Evolutionary conservation across 768 basidiomycete genomes (phyloP).

Genomic region (Porphyrellus cyaneotinctus): DNA sequence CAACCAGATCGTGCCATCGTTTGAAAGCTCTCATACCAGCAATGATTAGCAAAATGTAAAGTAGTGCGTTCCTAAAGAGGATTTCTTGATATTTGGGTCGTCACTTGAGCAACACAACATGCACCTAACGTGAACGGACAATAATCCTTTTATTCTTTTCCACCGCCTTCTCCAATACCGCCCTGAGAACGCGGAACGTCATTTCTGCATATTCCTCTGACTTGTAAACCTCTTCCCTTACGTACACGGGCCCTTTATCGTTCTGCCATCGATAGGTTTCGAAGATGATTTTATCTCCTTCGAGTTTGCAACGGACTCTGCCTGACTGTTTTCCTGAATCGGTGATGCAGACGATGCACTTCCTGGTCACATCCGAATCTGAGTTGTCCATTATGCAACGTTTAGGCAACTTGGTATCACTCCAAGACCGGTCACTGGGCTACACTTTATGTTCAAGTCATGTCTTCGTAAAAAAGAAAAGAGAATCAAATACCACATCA

Average conservation of each 20-base stretch:
- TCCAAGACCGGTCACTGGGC: not conserved
- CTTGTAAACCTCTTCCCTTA: not conserved
- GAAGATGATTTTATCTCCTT: not conserved
- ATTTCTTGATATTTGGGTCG: no score
- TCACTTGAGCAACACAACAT: no score
- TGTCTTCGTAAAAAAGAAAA: not conserved
- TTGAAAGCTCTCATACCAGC: no score
- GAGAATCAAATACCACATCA: not conserved
- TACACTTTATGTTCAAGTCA: not conserved
- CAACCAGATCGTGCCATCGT: no score
- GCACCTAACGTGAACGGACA: no score
- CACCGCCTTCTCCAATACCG: not conserved
- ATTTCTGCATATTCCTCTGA: not conserved
- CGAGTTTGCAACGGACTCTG: not conserved
- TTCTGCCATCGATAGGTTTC: not conserved
- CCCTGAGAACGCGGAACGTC: not conserved
- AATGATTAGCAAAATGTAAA: no score
- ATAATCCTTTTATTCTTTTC: not conserved
- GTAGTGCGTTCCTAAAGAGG: no score
- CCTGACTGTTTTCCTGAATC: not conserved
- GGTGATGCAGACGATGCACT: not conserved
- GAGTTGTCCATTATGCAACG: not conserved
- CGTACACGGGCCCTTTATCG: not conserved
- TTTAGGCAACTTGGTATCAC: not conserved
- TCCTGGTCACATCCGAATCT: not conserved